Evolutionary conservation across 2,329 filamentous ascomycete species (phyloP).

Genomic region (Pleurostoma richardsiae): DNA sequence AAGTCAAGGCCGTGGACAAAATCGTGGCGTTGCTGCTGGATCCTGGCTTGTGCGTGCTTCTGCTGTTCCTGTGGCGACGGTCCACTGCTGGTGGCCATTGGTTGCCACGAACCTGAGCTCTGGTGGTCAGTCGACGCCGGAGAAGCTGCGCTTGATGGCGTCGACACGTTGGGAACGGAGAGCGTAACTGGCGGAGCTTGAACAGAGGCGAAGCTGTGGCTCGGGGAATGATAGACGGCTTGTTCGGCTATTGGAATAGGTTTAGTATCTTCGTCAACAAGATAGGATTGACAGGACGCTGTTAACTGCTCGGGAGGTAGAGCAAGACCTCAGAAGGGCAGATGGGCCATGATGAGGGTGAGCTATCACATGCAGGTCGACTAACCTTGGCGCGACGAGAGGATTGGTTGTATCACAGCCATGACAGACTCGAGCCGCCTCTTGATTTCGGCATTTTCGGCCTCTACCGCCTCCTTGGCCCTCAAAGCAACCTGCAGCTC

Average conservation of each 20-base stretch:
- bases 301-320: constrained; percentile 5
- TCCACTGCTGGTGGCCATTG: constrained; percentile 18
- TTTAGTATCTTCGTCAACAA: too few species aligned
- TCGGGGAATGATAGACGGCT: constrained; percentile 25
- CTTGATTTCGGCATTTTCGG: constrained; percentile 76
- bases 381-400: constrained; percentile 5
- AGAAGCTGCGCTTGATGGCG: constrained; percentile 31
- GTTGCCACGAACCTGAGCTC: constrained; percentile 3
- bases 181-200: constrained; percentile 15
- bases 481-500: constrained; percentile 72
- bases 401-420: constrained; percentile 55
- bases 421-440: constrained; percentile 62
- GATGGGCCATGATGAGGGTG: background rate
- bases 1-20: constrained; percentile 54
- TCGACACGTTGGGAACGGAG: constrained; percentile 27
- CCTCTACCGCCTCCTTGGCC: constrained; percentile 72
- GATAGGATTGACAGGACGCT: background rate
- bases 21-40: constrained; percentile 42
- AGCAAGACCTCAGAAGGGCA: constrained; percentile 1
- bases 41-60: constrained; percentile 19
- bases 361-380: background rate
- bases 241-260: constrained; percentile 16
- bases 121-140: constrained; percentile 22
- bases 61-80: constrained; percentile 11
- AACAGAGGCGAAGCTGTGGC: constrained; percentile 14